phyloP scores from a whole-genome alignment of 176 grass and related monocot genomes.

The Carex scoparia region DNA sequence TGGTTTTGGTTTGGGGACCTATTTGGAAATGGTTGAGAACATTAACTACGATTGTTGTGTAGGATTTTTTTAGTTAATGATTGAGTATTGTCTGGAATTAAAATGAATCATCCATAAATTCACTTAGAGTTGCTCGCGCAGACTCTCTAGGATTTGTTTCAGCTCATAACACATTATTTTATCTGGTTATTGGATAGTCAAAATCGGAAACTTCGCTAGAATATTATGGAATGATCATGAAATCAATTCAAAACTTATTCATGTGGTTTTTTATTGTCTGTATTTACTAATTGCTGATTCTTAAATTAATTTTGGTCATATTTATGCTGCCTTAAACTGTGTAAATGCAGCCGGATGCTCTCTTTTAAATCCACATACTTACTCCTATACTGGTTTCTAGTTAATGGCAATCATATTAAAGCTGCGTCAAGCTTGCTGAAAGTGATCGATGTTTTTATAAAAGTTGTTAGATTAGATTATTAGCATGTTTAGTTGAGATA shows the following conservation, averaged over 20 bases:
- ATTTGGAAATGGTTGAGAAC: background rate
- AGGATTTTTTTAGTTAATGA: background rate
- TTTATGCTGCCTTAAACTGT: background rate
- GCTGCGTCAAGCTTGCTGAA: background rate
- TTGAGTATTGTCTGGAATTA: background rate
- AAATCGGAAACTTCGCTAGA: background rate
- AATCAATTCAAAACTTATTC: background rate
- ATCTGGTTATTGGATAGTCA: background rate
- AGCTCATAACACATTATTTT: background rate
- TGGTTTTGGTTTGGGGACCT: background rate
- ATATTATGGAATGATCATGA: background rate
- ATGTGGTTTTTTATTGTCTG: background rate
- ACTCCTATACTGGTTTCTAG: background rate
- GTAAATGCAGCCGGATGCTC: background rate
- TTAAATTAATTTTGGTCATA: background rate
- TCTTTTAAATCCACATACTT: background rate
- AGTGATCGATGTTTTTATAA: background rate
- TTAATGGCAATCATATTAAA: conserved; percentile 6
- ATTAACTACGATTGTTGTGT: background rate
- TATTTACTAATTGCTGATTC: background rate
- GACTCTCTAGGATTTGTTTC: background rate
- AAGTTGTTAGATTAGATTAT: background rate
- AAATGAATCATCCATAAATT: background rate
- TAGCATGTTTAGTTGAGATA: background rate
- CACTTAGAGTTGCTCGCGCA: background rate